phyloP scores from a whole-genome alignment of 192 early-diverging fungal species.

The Umbelopsis vinacea region DNA sequence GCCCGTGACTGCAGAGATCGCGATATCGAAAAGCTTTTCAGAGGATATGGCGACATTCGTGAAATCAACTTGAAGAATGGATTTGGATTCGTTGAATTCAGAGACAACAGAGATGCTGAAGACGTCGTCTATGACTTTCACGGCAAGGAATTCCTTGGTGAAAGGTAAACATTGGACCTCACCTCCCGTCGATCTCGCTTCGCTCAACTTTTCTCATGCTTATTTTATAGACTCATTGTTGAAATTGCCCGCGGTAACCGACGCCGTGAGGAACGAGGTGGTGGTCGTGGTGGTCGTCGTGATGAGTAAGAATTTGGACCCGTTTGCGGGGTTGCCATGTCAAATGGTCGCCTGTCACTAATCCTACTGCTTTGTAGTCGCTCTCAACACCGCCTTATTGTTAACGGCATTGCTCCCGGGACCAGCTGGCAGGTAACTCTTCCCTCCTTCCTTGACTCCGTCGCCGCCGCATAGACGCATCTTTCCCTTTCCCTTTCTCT shows the following conservation, averaged over 20 bases:
- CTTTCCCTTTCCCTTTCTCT: conserved; percentile 27
- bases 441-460: conserved; percentile 40
- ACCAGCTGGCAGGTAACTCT: conserved; percentile 84
- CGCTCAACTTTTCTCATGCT: too few relatives aligned
- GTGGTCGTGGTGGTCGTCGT: conserved; percentile 51
- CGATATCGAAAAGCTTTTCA: conserved; percentile 83
- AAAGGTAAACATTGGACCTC: conserved; percentile 59
- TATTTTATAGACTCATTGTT: conserved; percentile 68
- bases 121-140: conserved; percentile 89
- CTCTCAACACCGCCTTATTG: conserved; percentile 72
- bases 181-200: background rate
- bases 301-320: conserved; percentile 13
- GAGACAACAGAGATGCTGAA: conserved; percentile 82
- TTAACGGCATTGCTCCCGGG: conserved; percentile 81
- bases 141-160: conserved; percentile 80
- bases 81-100: conserved; percentile 96
- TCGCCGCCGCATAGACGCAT: conserved; percentile 25
- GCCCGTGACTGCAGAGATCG: conserved; percentile 82
- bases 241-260: conserved; percentile 78
- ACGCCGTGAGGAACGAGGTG: conserved; percentile 54
- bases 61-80: conserved; percentile 84
- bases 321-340: background rate
- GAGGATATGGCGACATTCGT: conserved; percentile 78
- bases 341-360: background rate
- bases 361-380: background rate